Evolutionary conservation across 169 alveolate genomes (phyloP), one percentile per base, ranked within the genome.

Genomic region (Eimeria sp.): DNA sequence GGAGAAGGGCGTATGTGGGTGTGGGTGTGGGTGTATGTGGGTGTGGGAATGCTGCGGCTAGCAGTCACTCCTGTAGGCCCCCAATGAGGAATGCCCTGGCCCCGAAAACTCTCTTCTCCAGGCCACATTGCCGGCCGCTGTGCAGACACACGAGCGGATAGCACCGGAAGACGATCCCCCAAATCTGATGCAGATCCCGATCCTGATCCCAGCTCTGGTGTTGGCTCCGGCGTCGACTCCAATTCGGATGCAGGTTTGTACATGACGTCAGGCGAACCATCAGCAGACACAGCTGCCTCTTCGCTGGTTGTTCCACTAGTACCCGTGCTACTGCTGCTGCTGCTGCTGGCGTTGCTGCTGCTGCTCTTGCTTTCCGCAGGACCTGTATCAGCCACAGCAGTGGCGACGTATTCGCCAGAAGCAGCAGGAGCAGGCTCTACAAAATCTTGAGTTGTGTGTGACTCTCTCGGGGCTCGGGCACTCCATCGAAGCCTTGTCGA

Each of bases 51-150:
- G 40, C 2, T 30, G 58, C 14, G 25, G 49, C 20, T 9, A 10
- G 25, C 9, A n/a, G 84, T 20, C 22, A 25, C 57, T 5, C 43
- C 22, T 11, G 84, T 75, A 0, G 84, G 30, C 22, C 45, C 57
- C 84, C 84, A 75, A 57, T 75, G 84, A 34, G 84, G 84, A 7
- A 75, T 20, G 10, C 84, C 84, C n/a, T 75, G 84, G 10, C 84
- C 84, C n/a, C 16, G 57, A 5, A 75, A 22, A 3, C 61, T 34
- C 54, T 16, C 84, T 7, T 75, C 58, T 16, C 5, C 58, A 16
- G 84, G 84, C 84, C 84, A 75, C 57, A 34, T 16, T 9, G 57
- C 40, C 45, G 84, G 58, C 49, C 40, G 10, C 57, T 75, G 34
- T 5, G 7, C 58, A 9, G 84, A 75, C 0, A 27, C 57, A 34